Evolutionary conservation across 371 early-diverging fungal species (phyloP).

Genomic region (Mycotypha africana): DNA sequence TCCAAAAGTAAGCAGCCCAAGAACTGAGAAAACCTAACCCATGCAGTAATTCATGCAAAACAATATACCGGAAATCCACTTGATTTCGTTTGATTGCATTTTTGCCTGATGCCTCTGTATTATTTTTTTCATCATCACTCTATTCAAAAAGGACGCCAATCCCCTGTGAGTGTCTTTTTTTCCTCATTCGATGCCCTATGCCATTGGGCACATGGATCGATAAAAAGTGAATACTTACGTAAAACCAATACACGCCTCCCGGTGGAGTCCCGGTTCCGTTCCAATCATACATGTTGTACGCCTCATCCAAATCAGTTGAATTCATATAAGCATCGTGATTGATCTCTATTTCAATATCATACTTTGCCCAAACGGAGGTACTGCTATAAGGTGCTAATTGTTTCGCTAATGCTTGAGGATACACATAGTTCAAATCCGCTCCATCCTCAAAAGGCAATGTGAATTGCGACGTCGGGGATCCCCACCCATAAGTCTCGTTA

Average conservation of each 20-base stretch:
- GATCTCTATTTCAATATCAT: constrained; percentile 40
- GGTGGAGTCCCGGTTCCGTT: constrained; percentile 30
- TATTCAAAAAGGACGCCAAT: no score
- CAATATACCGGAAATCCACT: constrained; percentile 34
- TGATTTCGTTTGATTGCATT: constrained; percentile 27
- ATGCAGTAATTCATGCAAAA: constrained; percentile 40
- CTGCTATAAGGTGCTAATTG: constrained; percentile 40
- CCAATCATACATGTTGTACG: constrained; percentile 24
- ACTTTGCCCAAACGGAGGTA: constrained; percentile 32
- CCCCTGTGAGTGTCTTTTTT: no score
- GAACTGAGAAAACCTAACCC: constrained; percentile 39
- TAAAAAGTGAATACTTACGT: constrained; percentile 11
- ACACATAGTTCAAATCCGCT: constrained; percentile 40
- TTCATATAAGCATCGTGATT: constrained; percentile 40
- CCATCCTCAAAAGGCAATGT: constrained; percentile 45
- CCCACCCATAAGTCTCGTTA: constrained; percentile 38
- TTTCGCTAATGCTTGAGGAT: constrained; percentile 45
- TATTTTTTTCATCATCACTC: no score
- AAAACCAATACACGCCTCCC: constrained; percentile 37
- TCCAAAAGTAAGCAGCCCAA: constrained; percentile 48
- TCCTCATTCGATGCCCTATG: no score
- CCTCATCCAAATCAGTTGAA: constrained; percentile 16
- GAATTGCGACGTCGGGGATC: constrained; percentile 39
- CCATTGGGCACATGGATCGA: no score
- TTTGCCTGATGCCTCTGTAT: no score